phyloP scores from a whole-genome alignment of 495 filamentous ascomycete genomes.

The Rusavskia elegans region DNA sequence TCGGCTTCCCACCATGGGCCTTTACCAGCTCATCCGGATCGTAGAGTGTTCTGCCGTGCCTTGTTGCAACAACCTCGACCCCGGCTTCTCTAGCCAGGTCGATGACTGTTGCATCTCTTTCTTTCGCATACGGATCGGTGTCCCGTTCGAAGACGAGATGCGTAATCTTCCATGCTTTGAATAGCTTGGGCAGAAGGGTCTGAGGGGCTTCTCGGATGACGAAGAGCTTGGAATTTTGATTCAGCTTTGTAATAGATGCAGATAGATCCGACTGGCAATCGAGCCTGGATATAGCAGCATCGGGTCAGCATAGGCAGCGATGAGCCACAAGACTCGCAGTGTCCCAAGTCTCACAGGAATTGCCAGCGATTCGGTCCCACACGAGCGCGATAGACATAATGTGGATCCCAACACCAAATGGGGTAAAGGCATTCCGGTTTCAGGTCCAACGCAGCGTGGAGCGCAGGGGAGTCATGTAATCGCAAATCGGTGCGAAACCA shows the following conservation, averaged over 20 bases:
- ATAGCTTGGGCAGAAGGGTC: constrained; percentile 48
- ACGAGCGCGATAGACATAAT: constrained; percentile 53
- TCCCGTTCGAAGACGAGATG: constrained; percentile 64
- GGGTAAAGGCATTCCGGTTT: constrained; percentile 46
- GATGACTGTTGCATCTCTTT: constrained; percentile 38
- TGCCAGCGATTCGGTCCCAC: constrained; percentile 52
- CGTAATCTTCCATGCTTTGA: constrained; percentile 49
- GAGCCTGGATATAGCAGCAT: constrained; percentile 20
- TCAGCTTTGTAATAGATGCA: constrained; percentile 40
- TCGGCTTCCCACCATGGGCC: constrained; percentile 47
- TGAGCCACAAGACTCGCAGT: not conserved
- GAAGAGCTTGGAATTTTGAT: constrained; percentile 47
- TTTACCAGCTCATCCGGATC: constrained; percentile 49
- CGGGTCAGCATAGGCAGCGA: not conserved
- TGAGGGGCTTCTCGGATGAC: constrained; percentile 51
- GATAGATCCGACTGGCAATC: constrained; percentile 53
- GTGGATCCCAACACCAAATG: constrained; percentile 56
- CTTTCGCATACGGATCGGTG: constrained; percentile 49
- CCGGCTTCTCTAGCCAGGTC: constrained; percentile 41
- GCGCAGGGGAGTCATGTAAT: constrained; percentile 53
- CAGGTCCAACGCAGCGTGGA: constrained; percentile 46
- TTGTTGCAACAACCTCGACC: constrained; percentile 39
- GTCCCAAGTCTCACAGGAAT: constrained; percentile 29
- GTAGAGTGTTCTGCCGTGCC: constrained; percentile 46
- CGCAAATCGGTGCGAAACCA: constrained; percentile 63